Base-by-base conservation (phyloP, 2,329 filamentous ascomycete genomes). In the Pseudonectria foliicola region DNA sequence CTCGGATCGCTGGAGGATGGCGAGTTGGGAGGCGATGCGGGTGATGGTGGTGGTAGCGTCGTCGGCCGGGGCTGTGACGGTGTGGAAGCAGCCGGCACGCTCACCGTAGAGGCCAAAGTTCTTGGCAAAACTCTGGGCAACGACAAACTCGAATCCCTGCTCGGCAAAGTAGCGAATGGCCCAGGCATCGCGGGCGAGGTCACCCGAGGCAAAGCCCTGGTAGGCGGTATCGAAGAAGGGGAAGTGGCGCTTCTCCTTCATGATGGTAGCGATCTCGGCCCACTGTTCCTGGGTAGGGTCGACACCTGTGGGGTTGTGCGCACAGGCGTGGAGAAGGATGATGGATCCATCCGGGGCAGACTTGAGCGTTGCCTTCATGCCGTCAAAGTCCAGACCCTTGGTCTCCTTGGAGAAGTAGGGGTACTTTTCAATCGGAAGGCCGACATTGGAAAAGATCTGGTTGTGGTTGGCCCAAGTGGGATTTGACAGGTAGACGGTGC, bases 381-480 rank as follows among this genome's bases (percentile, higher is more conserved):
- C 90, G 40, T 84, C 79, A 55, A 95, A 89, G 65, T 96, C 88
- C 34, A 98, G 80, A 32, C 87, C 89, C 60, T 87, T 89, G 47
- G 89, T 95, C 58, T 84, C 61, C 60, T 86, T 79, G 61, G 80
- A 82, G 69, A 95, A 98, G 73, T 98, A 98, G 32, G 90, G 92
- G 68, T 98, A 98, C 47, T 77, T 77, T 49, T 81, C 81, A 52
- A 87, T 77, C 24, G 77, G 68, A 21, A 96, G 71, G 51, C 76
- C 73, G 56, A 95, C 88, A 59, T 96, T 96, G 64, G 72, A 77
- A 70, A 98, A 95, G 72, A 98, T 95, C 65, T 96, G 92, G 69
- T 93, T 82, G 78, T 98, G 92, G 70, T 98, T 98, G 50, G 85
- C 88, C 92, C 92, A 98, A 43, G 92, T 98, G 34, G 92, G 92